Evolutionary conservation across 257 asterid genomes (phyloP).

Genomic region (Nicotiana knightiana): DNA sequence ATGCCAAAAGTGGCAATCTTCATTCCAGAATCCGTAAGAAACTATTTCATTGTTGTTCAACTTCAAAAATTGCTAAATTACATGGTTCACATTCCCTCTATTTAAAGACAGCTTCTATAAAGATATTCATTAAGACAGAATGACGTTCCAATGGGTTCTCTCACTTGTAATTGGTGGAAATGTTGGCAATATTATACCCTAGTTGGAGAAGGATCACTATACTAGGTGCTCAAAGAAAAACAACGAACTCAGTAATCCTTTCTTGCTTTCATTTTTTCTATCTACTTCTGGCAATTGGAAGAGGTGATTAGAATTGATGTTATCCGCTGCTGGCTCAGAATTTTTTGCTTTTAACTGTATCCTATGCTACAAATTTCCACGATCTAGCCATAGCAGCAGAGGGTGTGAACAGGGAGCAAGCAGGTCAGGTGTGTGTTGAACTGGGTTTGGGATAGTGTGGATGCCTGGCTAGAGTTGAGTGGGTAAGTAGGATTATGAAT

Average conservation of each 20-base stretch:
- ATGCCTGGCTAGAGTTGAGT: neutral
- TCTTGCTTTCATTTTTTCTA: neutral
- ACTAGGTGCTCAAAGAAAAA: neutral
- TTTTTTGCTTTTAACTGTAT: neutral
- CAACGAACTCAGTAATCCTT: neutral
- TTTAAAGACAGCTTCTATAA: neutral
- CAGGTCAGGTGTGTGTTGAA: neutral
- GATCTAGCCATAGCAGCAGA: neutral
- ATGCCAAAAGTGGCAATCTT: neutral
- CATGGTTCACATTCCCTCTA: neutral
- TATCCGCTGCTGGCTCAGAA: neutral
- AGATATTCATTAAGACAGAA: neutral
- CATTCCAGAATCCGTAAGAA: neutral
- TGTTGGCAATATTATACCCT: neutral
- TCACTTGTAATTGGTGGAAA: neutral
- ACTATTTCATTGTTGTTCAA: neutral
- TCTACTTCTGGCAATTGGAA: neutral
- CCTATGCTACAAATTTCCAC: neutral
- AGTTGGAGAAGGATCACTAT: neutral
- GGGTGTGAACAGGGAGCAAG: neutral
- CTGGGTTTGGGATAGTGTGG: neutral
- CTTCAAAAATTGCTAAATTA: neutral
- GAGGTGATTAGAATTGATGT: neutral
- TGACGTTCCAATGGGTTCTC: neutral
- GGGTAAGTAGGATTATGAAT: neutral